Evolutionary conservation across 306 rosid species (phyloP), one percentile per base, ranked within the genome.

Genomic region (Cucurbita moschata): DNA sequence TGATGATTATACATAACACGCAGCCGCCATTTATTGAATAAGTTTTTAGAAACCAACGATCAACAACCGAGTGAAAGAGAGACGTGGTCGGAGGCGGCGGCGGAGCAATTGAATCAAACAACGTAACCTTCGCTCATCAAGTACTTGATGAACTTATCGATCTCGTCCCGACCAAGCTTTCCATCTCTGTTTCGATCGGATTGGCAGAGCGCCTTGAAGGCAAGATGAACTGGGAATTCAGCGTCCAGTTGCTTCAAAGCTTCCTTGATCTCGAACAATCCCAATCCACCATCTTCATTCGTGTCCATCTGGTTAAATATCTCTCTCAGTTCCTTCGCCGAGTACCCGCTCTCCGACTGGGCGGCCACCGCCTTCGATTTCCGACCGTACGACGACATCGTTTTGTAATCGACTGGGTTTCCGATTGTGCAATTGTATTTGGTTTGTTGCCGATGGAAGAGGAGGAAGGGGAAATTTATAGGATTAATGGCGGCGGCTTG

Each of bases 211-310:
- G 77, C 77, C 15, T 54, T 43, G 54, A 7, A 63, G 12, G 83
- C 74, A 5, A 18, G 73, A 8, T 52, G 53, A 35, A 75, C 49
- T 1, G 77, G 80, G 2, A 47, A 38, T 14, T 6, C 38, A 23
- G 80, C 66, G 38, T 72, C 74, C 0, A 80, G 46, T 14, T 18
- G 35, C 11, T 46, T 65, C 57, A 71, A 64, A 10, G 83, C 80
- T 4, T 47, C 23, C 64, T 46, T 55, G 59, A 76, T 53, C 77
- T 80, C 80, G 30, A 51, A 53, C 77, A 70, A 38, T 37, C 80
- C 60, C 35, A 80, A 54, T 9, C 60, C 61, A 0, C 80, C 83
- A 21, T 80, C 80, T 38, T 53, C 70, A 10, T 80, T 64, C 7
- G 40, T 18, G 15, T 80, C 80, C 50, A 61, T 63, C 40, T 49